phyloP scores from a whole-genome alignment of 257 asterid species.

The Verbascum thapsus region DNA sequence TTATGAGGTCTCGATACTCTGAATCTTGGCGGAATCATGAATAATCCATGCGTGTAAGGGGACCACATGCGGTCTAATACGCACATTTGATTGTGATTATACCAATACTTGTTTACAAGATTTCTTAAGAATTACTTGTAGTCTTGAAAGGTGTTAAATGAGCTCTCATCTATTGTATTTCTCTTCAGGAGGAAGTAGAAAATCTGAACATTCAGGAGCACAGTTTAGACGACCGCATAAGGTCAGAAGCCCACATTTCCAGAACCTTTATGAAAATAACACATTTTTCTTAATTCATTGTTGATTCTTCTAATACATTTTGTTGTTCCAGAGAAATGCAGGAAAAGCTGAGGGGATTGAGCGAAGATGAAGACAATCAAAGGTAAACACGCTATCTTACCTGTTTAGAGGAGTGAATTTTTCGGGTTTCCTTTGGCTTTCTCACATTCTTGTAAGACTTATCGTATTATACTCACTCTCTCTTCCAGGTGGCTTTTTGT shows the following conservation, averaged over 20 bases:
- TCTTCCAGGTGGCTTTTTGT: constrained; percentile 80
- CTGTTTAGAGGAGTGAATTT: constrained; percentile 6
- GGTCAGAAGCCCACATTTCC: constrained; percentile 36
- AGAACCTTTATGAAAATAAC: neutral
- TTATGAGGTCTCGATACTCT: too few species aligned
- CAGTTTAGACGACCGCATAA: constrained; percentile 54
- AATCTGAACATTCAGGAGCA: constrained; percentile 54
- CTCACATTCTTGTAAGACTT: constrained; percentile 13
- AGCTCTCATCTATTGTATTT: constrained; percentile 28
- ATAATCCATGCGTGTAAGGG: too few species aligned
- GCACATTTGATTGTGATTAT: too few species aligned
- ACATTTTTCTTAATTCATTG: constrained; percentile 7
- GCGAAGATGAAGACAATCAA: constrained; percentile 70
- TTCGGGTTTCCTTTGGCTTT: constrained; percentile 17
- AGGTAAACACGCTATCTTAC: constrained; percentile 36
- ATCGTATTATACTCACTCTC: constrained; percentile 9
- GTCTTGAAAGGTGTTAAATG: neutral
- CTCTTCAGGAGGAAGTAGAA: constrained; percentile 62
- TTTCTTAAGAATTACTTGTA: too few species aligned
- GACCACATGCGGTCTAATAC: too few species aligned
- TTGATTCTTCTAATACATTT: constrained; percentile 30
- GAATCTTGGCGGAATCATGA: too few species aligned
- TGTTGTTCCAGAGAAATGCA: constrained; percentile 62
- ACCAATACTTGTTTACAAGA: too few species aligned
- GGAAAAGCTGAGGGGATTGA: constrained; percentile 56